These are phyloP conservation scores for Artemisia annua DNA, from an alignment of 129 eudicot species.

Conservation along the genomic window DNA sequence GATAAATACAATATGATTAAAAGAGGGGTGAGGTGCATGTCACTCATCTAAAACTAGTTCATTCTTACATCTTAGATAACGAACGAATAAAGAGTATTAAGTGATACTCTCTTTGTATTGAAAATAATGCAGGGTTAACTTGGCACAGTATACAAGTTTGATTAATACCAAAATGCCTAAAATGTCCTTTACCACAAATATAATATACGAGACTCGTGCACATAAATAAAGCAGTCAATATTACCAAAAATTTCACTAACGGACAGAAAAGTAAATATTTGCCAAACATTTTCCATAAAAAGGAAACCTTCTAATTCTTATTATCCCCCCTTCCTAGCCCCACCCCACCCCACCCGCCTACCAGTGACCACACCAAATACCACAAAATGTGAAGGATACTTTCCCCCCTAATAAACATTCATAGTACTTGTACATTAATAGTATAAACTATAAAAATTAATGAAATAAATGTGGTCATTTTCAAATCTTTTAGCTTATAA, in stretches of 20 bases:
- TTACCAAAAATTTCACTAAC: background rate
- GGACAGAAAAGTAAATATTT: background rate
- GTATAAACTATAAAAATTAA: slow-evolving; percentile 19
- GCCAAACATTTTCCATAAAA: background rate
- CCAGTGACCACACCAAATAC: background rate
- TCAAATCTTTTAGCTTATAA: slow-evolving; percentile 33
- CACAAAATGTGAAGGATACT: slow-evolving; percentile 17
- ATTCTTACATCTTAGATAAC: too few relatives aligned
- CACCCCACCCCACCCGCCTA: too few relatives aligned
- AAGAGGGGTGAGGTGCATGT: too few relatives aligned
- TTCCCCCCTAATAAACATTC: slow-evolving; percentile 25
- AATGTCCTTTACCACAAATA: background rate
- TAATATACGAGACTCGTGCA: background rate
- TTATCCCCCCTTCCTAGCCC: too few relatives aligned
- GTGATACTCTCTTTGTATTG: background rate
- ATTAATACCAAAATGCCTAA: too few relatives aligned
- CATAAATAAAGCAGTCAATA: background rate
- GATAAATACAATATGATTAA: too few relatives aligned
- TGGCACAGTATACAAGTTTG: background rate
- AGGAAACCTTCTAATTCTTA: background rate
- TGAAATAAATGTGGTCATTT: background rate
- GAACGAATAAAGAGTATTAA: too few relatives aligned
- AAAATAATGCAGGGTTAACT: background rate
- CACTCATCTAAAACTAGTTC: too few relatives aligned
- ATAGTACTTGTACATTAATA: slow-evolving; percentile 27